Conservation (phyloP, 257 asterid genomes). For the Phtheirospermum japonicum region DNA sequence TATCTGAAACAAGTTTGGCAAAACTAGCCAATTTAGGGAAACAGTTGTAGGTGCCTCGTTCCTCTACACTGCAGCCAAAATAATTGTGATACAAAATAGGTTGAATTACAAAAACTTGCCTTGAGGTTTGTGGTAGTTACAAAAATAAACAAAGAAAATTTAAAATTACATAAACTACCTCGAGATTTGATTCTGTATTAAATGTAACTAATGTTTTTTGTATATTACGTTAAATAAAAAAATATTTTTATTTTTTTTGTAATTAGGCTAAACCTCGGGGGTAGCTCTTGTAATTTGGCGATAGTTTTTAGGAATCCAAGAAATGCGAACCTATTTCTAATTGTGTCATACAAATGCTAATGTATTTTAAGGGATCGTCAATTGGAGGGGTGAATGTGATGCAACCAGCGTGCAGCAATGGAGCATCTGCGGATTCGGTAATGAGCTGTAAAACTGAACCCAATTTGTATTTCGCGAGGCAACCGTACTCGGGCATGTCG, state of each 20-base stretch:
- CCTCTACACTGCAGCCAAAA: not conserved
- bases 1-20: too few relatives aligned
- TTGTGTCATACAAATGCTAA: conserved; percentile 9
- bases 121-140: too few relatives aligned
- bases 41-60: not conserved
- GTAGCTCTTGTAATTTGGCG: too few relatives aligned
- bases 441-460: conserved; percentile 87
- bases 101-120: too few relatives aligned
- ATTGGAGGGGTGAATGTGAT: conserved; percentile 39
- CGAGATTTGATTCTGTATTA: too few relatives aligned
- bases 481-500: conserved; percentile 53
- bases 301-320: not conserved
- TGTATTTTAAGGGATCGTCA: conserved; percentile 46
- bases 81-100: not conserved
- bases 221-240: too few relatives aligned
- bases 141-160: too few relatives aligned
- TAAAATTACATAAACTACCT: too few relatives aligned
- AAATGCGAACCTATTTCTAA: not conserved
- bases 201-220: too few relatives aligned
- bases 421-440: conserved; percentile 72
- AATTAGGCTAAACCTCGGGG: too few relatives aligned
- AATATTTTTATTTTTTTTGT: too few relatives aligned
- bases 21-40: not conserved
- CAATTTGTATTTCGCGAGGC: conserved; percentile 50
- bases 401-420: conserved; percentile 80